Base-by-base conservation (phyloP, 2,329 filamentous ascomycete species). In the Pseudogymnoascus verrucosus region DNA sequence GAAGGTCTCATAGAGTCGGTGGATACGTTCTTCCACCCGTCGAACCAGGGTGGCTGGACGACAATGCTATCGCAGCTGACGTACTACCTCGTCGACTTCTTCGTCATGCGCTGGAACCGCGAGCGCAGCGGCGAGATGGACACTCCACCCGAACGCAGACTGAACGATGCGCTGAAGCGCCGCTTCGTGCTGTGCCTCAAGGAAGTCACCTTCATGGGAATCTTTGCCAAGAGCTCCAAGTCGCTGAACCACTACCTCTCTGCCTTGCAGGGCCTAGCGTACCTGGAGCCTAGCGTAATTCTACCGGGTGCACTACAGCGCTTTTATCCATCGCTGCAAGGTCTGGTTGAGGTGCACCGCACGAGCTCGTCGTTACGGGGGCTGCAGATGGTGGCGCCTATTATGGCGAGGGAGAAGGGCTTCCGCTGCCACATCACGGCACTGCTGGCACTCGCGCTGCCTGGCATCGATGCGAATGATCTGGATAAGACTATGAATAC, bases 21-120 rank as follows among this genome's bases (percentile, higher is more conserved):
- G 57, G 95, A 99, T 75, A 99, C 95, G 0, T 99, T 99, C 76
- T 99, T 97, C 80, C 95, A 99, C 71, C 95, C 95, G 1, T 99
- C 95, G 2, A 99, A 99, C 74, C 90, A 93, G 62, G 95, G 95
- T 12, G 80, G 80, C 12, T 99, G 95, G 95, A 96, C 93, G 1
- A 91, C 87, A 70, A 89, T 93, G 68, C 79, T 99, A 47, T 89
- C 92, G 2, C 93, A 98, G 75, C 81, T 99, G 62, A 90, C 95
- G 4, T 93, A 93, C 74, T 96, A 96, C 75, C 81, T 99, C 5
- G 89, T 93, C 2, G 95, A 99, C 74, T 93, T 96, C 71, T 99
- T 99, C 74, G 91, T 99, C 47, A 95, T 96, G 78, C 88, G 95
- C 62, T 99, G 93, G 93, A 98, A 99, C 73, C 87, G 93, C 62